phyloP scores from a whole-genome alignment of 176 grass and related monocot species.

The Lolium multiflorum region DNA sequence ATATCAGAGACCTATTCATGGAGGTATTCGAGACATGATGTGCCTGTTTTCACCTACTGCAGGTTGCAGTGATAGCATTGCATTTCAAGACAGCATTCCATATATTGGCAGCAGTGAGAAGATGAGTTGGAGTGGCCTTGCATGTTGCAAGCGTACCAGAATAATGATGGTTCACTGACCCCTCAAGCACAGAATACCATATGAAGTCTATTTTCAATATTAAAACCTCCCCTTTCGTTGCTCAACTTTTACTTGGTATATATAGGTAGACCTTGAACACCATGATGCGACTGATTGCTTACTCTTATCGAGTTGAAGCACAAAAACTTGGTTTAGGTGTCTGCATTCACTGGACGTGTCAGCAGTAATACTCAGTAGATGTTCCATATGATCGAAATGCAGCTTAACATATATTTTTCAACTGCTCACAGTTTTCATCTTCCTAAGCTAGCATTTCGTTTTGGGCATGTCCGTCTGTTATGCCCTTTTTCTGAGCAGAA shows the following conservation, averaged over 20 bases:
- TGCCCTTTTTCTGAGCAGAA: conserved; percentile 71
- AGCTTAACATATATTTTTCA: not conserved
- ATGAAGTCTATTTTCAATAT: not conserved
- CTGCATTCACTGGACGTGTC: not conserved
- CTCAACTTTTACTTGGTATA: conserved; percentile 3
- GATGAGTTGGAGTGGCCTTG: conserved; percentile 23
- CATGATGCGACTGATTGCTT: not conserved
- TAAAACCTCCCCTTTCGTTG: not conserved
- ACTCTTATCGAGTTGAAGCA: not conserved
- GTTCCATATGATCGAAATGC: conserved; percentile 20
- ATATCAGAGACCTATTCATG: not conserved
- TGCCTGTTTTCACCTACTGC: not conserved
- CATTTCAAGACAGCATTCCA: not conserved
- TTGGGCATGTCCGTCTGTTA: conserved; percentile 71
- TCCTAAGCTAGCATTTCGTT: conserved; percentile 41
- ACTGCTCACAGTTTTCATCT: conserved; percentile 29
- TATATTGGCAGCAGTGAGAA: not conserved
- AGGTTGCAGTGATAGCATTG: no score
- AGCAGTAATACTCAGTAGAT: not conserved
- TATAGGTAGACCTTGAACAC: not conserved
- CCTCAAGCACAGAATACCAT: not conserved
- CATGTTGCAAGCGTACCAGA: not conserved
- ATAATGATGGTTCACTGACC: not conserved
- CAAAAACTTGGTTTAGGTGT: not conserved
- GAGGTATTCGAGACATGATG: not conserved